Base-by-base conservation (phyloP, 2,329 filamentous ascomycete species). In the Coniella vitis region DNA sequence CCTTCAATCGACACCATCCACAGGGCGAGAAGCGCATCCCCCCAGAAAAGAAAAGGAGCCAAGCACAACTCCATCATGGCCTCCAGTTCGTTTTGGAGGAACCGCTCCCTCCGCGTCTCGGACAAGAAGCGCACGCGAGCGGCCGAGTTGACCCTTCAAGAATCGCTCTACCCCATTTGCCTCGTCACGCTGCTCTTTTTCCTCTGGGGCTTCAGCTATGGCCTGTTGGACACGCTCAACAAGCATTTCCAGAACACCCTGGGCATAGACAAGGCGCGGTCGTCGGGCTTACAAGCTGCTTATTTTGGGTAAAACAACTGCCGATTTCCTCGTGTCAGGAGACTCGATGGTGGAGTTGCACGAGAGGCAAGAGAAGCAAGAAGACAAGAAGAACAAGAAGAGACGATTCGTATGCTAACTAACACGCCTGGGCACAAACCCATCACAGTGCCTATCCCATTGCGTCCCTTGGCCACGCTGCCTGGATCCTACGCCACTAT, bases 171-270 rank as follows among this genome's bases (percentile, higher is more conserved):
- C 56, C 85, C 84, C 3, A 73, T 87, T 39, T 69, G 70, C 47
- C 72, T 89, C 4, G 84, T 87, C 45, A 84, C 79, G 0, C 68
- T 81, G 41, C 65, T 84, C 1, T 84, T 83, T 67, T 83, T 84
- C 61, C 71, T 84, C 19, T 83, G 79, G 79, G 76, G 77, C 21
- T 79, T 78, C 61, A 70, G 68, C 19, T 79, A 79, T 60, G 76
- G 75, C 25, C 68, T 79, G 16, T 69, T 81, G 38, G 76, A 81
- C 54, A 78, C 74, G 4, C 58, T 74, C 31, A 64, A 64, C 59
- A 73, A 74, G 50, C 76, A 80, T 59, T 80, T 81, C 61, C 77
- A 81, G 55, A 74, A 72, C 44, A 74, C 74, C 2, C 66, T 81
- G 8, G 60, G 66, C 49, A 79, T 81, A 52, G 73, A 69, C 29